Base-by-base conservation (phyloP, 768 basidiomycete genomes). In the Butyriboletus loyo region DNA sequence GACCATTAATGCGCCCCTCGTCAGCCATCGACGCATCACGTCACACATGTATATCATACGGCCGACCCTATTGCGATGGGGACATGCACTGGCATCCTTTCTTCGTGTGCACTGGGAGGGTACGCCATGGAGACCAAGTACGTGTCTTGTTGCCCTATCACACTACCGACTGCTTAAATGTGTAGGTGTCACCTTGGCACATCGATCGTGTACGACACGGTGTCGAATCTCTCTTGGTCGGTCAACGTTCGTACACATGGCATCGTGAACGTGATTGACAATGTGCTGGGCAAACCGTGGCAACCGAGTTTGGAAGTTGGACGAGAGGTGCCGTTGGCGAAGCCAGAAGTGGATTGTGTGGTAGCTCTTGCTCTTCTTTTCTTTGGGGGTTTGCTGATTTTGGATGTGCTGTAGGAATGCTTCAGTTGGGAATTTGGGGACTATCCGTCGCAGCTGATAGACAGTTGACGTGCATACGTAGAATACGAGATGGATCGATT, bases 11-110 rank as follows among this genome's bases (percentile, higher is more conserved):
- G 8, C n/a, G 9, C 14, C 28, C 15, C 13, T 38, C 15, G n/a
- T 7, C 57, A 88, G 85, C 88, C 87, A 31, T 86, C 84, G 7
- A 79, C 79, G 10, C 83, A 86, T 15, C 89, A 89, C 59, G 78
- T 97, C 55, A 94, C 89, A 0, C 95, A 98, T 68, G 76, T 98
- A 27, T 97, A 89, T 69, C 91, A 97, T 64, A 96, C 87, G 21
- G 95, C 94, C 25, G 95, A 98, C 70, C 95, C 95, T 6, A 89
- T 98, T 46, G 83, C 95, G 19, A 92, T 92, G 85, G 89, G 89
- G 32, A 86, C 84, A 8, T 93, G 92, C 70, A 93, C 82, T 51
- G 91, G 91, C 14, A 74, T 89, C 2, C 62, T 89, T 1, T 93
- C 89, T 1, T 81, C 85, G 1, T 98, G 95, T 65, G 84, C 88